Base-by-base conservation (phyloP, 108 stramenopile species). In the Nitzschia palea region DNA sequence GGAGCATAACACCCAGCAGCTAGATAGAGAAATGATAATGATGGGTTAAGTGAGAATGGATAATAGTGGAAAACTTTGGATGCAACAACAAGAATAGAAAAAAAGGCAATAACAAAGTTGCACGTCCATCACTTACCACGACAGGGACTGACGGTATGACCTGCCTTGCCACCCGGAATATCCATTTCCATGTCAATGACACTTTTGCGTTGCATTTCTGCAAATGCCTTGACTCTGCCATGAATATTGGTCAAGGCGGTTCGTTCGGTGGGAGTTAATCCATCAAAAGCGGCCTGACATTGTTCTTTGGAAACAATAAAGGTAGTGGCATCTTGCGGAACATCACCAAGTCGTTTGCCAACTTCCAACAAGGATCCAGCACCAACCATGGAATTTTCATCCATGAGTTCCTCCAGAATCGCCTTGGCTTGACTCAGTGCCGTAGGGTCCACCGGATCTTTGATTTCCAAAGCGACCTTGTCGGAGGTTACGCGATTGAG, bases 1-100 rank as follows among this genome's bases (percentile, higher is more conserved):
- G 98, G 98, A 17, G 98, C 98, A 70, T 99, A 99, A 81, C 98
- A 99, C 44, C 98, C 97, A 18, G 98, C 98, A 22, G 88, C 91
- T 72, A 62, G 5, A 32, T 37, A 23, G 40, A 14, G 9, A 28
- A 53, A 25, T 62, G 33, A 32, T n/a, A 20, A 44, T 23, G 26
- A 56, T 42, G n/a, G 9, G 40, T 45, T 9, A 52, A 52, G 3
- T 15, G 17, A 15, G 8, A 29, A 34, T 57, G 9, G 8, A 56
- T 6, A 56, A 17, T 56, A 15, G n/a, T 15, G 12, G 63, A 50
- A 30, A 32, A 65, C 5, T 10, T 52, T 45, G 12, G 29, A 6
- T 15, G 3, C 58, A 59, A 48, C 23, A 29, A 51, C n/a, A 45
- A 30, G 20, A 51, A 28, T 63, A 44, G 2, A 50, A 32, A 31